Evolutionary conservation across 129 eudicot species (phyloP).

Genomic region (Pittosporum tobira): DNA sequence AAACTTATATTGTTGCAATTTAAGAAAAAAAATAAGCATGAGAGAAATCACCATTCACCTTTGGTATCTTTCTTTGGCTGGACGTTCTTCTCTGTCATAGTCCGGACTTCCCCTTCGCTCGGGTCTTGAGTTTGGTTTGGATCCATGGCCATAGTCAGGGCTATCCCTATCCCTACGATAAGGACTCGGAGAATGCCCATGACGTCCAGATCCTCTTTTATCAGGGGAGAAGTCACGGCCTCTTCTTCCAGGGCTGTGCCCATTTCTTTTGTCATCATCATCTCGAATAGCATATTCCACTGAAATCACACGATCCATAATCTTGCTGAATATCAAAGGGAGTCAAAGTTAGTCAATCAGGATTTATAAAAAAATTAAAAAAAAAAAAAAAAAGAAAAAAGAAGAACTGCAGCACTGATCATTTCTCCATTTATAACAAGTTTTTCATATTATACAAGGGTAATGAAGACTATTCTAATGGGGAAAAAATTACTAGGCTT

Average conservation of each 20-base stretch:
- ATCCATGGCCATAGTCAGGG: slow-evolving; percentile 83
- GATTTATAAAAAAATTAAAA: too few species aligned
- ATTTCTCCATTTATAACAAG: too few species aligned
- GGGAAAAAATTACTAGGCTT: too few species aligned
- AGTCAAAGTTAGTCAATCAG: too few species aligned
- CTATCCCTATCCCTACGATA: slow-evolving; percentile 66
- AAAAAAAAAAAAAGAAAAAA: too few species aligned
- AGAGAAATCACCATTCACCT: not conserved
- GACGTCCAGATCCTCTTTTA: slow-evolving; percentile 38
- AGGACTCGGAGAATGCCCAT: slow-evolving; percentile 51
- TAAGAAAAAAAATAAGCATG: not conserved
- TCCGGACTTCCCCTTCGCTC: slow-evolving; percentile 26
- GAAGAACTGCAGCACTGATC: too few species aligned
- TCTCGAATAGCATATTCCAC: slow-evolving; percentile 61
- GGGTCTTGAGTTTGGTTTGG: slow-evolving; percentile 20
- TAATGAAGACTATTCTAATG: too few species aligned
- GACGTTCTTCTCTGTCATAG: too few species aligned
- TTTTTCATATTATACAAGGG: too few species aligned
- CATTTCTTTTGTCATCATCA: slow-evolving; percentile 48
- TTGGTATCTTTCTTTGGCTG: too few species aligned
- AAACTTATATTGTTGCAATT: too few species aligned
- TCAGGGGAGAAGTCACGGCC: slow-evolving; percentile 52
- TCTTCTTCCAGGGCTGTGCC: slow-evolving; percentile 44
- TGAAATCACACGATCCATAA: slow-evolving; percentile 55
- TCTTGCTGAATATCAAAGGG: slow-evolving; percentile 57